Percentiles rank a stretch among this genome's conserved stretches.
Evolutionary conservation across 192 early-diverging fungal species (phyloP).

Genomic region (Coemansia sp.): DNA sequence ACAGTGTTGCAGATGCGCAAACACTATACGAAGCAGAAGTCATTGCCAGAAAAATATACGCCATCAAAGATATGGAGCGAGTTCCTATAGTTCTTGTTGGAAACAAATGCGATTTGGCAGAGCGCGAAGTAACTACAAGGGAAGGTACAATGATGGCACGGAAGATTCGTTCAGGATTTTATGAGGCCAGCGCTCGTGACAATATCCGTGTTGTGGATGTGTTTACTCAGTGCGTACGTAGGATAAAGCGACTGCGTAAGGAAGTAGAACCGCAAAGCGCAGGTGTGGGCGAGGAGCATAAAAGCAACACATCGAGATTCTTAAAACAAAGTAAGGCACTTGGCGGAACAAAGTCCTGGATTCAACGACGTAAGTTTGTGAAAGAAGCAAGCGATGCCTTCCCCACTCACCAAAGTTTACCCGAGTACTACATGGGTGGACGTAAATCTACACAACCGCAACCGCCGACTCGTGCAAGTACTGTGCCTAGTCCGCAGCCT

Average conservation of each 20-base stretch:
- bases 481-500: background rate
- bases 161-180: constrained; percentile 70
- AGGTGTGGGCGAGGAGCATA: background rate
- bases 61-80: constrained; percentile 74
- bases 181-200: constrained; percentile 84
- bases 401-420: constrained; percentile 25
- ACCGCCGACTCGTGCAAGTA: constrained; percentile 4
- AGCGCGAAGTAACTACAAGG: constrained; percentile 64
- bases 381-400: constrained; percentile 3
- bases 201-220: constrained; percentile 91
- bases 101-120: constrained; percentile 88
- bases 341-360: constrained; percentile 33
- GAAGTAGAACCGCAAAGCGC: constrained; percentile 14
- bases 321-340: constrained; percentile 11
- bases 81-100: constrained; percentile 81
- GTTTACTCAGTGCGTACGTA: constrained; percentile 87
- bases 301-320: constrained; percentile 4
- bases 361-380: constrained; percentile 22
- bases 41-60: constrained; percentile 72
- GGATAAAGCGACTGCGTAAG: constrained; percentile 59
- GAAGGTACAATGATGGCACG: constrained; percentile 66
- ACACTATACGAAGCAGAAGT: constrained; percentile 69
- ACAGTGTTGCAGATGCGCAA: constrained; percentile 60
- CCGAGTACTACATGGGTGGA: constrained; percentile 24
- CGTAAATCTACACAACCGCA: background rate